Base-by-base conservation (phyloP, 1,284 basidiomycete genomes). In the Pseudozyma thailandica region DNA sequence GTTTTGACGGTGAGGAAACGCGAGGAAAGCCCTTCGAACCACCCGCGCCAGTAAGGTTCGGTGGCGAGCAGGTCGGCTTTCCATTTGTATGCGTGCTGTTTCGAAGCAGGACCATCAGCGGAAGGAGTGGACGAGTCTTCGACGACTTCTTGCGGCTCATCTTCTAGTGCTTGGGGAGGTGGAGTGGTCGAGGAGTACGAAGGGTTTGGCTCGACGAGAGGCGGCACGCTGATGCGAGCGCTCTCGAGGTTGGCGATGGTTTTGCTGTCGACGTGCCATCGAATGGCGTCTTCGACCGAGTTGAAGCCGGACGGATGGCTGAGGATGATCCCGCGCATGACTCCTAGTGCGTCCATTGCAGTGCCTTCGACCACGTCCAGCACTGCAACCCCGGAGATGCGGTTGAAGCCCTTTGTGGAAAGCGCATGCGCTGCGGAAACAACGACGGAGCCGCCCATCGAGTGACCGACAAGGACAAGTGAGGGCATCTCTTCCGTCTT, bases 281-380 rank as follows among this genome's bases (percentile, higher is more conserved):
- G 89, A 41, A 99, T 89, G 1, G 91, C 94, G 39, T 91, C 90
- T 79, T 94, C 90, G 7, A 91, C 85, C 26, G 88, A 91, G 47
- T 88, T 86, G 82, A 98, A 99, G 0, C 90, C 90, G 20, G 89
- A 88, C 0, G 95, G 96, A 9, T 93, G 88, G 15, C 90, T 87
- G 50, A 90, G 89, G n/a, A 98, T 87, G 25, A 98, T 89, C 41
- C 86, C 88, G 62, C 91, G 88, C 95, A 99, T 98, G 66, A 91
- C 88, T 0, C 91, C 90, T 7, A 98, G 87, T 0, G 94, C 91
- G 44, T 95, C 93, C 33, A 98, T 86, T 0, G 96, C 94, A n/a
- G 93, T 93, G 7, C 94, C 95, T 86, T 99, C 95, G 0, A 99
- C 96, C 7, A 98, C 93, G 76, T 98, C 96, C 1, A 99, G 85